Base-by-base conservation (phyloP, 2,329 filamentous ascomycete genomes). In the Ascochyta rabiei region DNA sequence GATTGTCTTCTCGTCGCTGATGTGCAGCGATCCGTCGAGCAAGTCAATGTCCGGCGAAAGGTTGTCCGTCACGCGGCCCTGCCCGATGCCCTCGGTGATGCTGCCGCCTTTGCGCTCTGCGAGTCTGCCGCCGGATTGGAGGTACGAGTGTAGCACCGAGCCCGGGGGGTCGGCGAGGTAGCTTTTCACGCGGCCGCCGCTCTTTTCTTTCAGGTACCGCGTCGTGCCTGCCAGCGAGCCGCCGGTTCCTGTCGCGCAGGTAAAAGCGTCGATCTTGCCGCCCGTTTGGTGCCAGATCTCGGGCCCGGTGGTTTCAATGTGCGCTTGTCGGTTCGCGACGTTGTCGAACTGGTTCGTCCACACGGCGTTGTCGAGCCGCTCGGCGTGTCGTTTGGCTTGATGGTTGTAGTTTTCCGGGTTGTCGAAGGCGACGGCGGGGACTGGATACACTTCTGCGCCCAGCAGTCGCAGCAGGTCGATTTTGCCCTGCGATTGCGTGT, bases 321-420 rank as follows among this genome's bases (percentile, higher is more conserved):
- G 95, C 42, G 95, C 95, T 70, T 90, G 87, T 47, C 95, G 85
- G 78, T 99, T 99, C 48, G 95, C 95, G 47, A 84, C 87, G 80
- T 99, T 99, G 76, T 99, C 95, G 78, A 99, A 99, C 79, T 99
- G 95, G 78, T 99, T 96, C 39, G 95, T 99, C 95, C 95, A 99
- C 13, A 98, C 93, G 8, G 93, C 92, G 68, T 95, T 95, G 15
- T 91, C 88, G 43, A 96, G 78, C 2, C 82, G 76, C 74, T 95
- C 92, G n/a, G 95, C 95, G 77, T 98, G 93, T 37, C 93, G 82
- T 56, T 84, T 84, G 4, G 95, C 95, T 81, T 96, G 93, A 79
- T 98, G 93, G 79, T 99, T 99, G 83, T 98, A 99, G 79, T 99
- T 99, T 39, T 92, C 82, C 15, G 92, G 91, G 80, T 98, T 91